Evolutionary conservation across 495 filamentous ascomycete genomes (phyloP), one percentile per base, ranked within the genome.

Genomic region (Friedmanniomyces endolithicus): DNA sequence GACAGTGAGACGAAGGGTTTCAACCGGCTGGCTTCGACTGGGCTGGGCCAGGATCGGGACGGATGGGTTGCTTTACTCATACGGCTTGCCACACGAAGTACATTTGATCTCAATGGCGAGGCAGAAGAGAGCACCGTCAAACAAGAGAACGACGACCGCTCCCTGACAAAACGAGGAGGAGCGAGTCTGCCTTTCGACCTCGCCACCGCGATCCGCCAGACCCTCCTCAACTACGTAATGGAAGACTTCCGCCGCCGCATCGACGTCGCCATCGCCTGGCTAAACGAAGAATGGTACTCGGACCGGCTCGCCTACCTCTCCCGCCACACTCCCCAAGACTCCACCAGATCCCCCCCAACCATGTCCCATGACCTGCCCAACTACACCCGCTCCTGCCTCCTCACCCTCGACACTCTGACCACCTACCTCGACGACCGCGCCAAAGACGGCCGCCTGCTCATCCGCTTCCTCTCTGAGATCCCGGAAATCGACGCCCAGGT

Each of bases 261-360:
- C 52, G 88, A 88, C 53, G 76, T 88, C 34, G 90, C 87, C 1
- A 83, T 95, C 50, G 78, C 82, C 17, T 99, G 92, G 92, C 74
- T 97, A 24, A 90, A 84, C 62, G 92, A 99, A 68, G 92, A 99
- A 69, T 99, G 90, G 90, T 97, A 94, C 70, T 92, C 88, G 64
- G 94, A 95, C 66, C 79, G 79, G 37, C 68, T 95, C 23, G 37
- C 48, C 20, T 45, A 25, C 78, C 56, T 16, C n/a, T 12, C n/a
- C 20, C 52, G 19, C 14, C 33, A 56, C 47, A 31, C 27, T 17
- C 20, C 2, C 11, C 35, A 14, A 41, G 37, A 41, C 12, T 14
- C 14, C 37, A 6, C 2, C 6, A 2, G 41, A 52, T 8, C 43
- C 33, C 20, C n/a, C n/a, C n/a, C n/a, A n/a, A 16, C 22, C 8